Evolutionary conservation across 345 rosid genomes (phyloP).

Genomic region (Populus ilicifolia): DNA sequence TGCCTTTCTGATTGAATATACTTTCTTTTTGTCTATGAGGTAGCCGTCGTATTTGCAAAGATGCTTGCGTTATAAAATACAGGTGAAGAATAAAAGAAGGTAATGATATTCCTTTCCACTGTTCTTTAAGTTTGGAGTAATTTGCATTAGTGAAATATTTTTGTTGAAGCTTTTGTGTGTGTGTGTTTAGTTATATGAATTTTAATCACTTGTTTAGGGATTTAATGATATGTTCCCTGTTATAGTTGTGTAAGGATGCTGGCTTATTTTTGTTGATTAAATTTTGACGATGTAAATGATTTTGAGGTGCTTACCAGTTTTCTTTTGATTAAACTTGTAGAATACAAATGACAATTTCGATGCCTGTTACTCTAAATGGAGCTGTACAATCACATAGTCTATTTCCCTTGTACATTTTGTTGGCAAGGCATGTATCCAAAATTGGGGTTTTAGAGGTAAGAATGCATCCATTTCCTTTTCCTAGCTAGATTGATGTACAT

Average conservation of each 20-base stretch:
- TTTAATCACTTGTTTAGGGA: neutral
- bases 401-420: slow-evolving; percentile 71
- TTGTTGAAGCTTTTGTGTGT: neutral
- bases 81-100: slow-evolving; percentile 77
- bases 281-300: neutral
- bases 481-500: neutral
- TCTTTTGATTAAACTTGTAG: slow-evolving; percentile 40
- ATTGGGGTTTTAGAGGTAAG: slow-evolving; percentile 59
- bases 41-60: slow-evolving; percentile 87
- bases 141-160: neutral
- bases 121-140: neutral
- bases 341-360: slow-evolving; percentile 68
- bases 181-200: neutral
- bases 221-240: neutral
- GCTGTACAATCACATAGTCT: slow-evolving; percentile 47
- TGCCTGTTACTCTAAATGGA: slow-evolving; percentile 47
- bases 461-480: neutral
- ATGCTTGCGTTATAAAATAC: slow-evolving; percentile 81
- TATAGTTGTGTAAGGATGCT: slow-evolving; percentile 6
- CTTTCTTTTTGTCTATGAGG: slow-evolving; percentile 7
- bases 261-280: slow-evolving; percentile 11
- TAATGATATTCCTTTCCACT: slow-evolving; percentile 18
- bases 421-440: slow-evolving; percentile 74
- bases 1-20: neutral
- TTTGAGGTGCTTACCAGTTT: slow-evolving; percentile 23